Base-by-base conservation (phyloP, 352 stramenopile genomes). In the Pythium brachiatum region DNA sequence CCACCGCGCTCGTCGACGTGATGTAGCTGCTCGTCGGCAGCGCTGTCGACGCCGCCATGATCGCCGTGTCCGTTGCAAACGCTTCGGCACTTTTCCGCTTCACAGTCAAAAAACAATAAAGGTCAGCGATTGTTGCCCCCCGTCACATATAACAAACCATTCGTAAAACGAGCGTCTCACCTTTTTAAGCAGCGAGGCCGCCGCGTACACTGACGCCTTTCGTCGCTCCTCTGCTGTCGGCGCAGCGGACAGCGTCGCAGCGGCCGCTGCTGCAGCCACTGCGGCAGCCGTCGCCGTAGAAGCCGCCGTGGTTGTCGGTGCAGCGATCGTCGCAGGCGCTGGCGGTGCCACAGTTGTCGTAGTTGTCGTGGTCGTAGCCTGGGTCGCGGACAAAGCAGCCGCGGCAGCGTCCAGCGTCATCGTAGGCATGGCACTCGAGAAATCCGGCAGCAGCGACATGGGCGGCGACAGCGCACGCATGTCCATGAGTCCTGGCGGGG, bases 401-500 rank as follows among this genome's bases (percentile, higher is more conserved):
- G 57, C 64, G 1, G 57, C 57, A 2, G 44, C 46, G 5, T 60
- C 57, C 9, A 90, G 61, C 44, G 78, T 76, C 15, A 88, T 59
- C 20, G 75, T 55, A 3, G 78, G 59, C 55, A 74, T 65, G 9
- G 74, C 59, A 21, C 85, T 71, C 31, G 73, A 75, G 31, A 91
- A 75, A 31, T 91, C 82, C 3, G 82, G 76, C 34, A 91, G 51
- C 6, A 91, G 46, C 41, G 79, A 89, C 57, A 83, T 88, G 4
- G 82, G 82, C 48, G 82, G 82, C 0, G 82, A 91, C n/a, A 91
- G 67, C 26, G 79, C 79, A 32, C 79, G 82, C 78, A 89, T 78
- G 43, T 55, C 64, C 74, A 91, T 86, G 26, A 91, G 71, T 1
- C 72, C 79, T 0, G 79, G 76, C 8, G 82, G 82, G 6, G 82